Evolutionary conservation across 1,284 basidiomycete genomes (phyloP).

Genomic region (Dichomitus squalens): DNA sequence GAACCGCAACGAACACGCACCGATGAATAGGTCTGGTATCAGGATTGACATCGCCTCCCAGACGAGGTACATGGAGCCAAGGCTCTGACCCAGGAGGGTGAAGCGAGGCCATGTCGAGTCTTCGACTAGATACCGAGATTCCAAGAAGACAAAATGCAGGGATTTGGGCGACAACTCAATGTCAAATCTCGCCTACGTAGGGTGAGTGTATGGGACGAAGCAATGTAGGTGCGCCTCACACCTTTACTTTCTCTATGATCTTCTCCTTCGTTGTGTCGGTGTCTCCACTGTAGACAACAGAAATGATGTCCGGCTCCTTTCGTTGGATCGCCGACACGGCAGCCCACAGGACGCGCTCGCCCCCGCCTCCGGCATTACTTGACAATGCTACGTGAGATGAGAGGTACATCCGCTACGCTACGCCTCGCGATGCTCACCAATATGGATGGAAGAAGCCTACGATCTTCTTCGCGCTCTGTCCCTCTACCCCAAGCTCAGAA

Average conservation of each 20-base stretch:
- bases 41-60: slow-evolving; percentile 79
- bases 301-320: slow-evolving; percentile 71
- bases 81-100: slow-evolving; percentile 89
- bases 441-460: slow-evolving; percentile 96
- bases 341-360: slow-evolving; percentile 95
- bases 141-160: slow-evolving; percentile 81
- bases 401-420: slow-evolving; percentile 19
- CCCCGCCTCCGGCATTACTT: slow-evolving; percentile 97
- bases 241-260: slow-evolving; percentile 85
- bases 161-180: slow-evolving; percentile 68
- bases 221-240: slow-evolving; percentile 34
- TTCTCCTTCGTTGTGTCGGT: slow-evolving; percentile 76
- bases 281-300: slow-evolving; percentile 92
- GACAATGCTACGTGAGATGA: slow-evolving; percentile 40
- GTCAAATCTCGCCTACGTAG: slow-evolving; percentile 75
- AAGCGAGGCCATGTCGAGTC: slow-evolving; percentile 86
- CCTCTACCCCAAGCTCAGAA: slow-evolving; percentile 10
- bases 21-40: slow-evolving; percentile 90
- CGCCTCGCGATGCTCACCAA: slow-evolving; percentile 60
- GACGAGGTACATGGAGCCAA: slow-evolving; percentile 85
- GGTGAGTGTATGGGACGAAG: neutral
- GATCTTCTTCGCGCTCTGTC: slow-evolving; percentile 40
- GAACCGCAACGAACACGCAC: slow-evolving; percentile 40
- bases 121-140: slow-evolving; percentile 74
- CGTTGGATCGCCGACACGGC: slow-evolving; percentile 83